phyloP scores from a whole-genome alignment of 805 yeast genomes.

The Yarrowia alimentaria region DNA sequence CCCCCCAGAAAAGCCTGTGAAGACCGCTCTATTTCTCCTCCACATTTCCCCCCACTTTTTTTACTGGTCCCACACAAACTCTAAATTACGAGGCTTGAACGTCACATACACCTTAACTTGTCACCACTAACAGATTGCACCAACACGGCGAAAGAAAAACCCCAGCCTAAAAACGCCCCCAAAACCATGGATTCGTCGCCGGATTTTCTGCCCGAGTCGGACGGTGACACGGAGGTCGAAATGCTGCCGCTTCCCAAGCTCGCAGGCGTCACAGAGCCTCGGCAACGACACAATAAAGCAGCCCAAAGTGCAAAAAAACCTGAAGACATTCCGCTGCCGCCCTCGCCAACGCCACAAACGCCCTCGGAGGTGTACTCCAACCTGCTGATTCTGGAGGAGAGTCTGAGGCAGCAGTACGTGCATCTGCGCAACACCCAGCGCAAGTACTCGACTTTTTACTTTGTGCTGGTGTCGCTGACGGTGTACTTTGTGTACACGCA shows the following conservation, averaged over 20 bases:
- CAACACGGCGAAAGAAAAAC: too few relatives aligned
- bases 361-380: slow-evolving; percentile 68
- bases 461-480: slow-evolving; percentile 35
- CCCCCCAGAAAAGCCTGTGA: too few relatives aligned
- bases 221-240: slow-evolving; percentile 24
- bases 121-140: too few relatives aligned
- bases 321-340: slow-evolving; percentile 11
- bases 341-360: slow-evolving; percentile 29
- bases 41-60: too few relatives aligned
- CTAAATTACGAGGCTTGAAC: too few relatives aligned
- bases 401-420: slow-evolving; percentile 75
- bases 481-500: slow-evolving; percentile 38
- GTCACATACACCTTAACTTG: too few relatives aligned
- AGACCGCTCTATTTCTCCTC: too few relatives aligned
- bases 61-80: neutral
- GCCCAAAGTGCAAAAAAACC: neutral
- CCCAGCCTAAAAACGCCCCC: neutral
- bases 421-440: slow-evolving; percentile 65
- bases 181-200: neutral
- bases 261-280: slow-evolving; percentile 9
- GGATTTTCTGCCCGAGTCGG: slow-evolving; percentile 18
- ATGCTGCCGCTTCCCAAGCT: slow-evolving; percentile 4
- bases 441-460: slow-evolving; percentile 56
- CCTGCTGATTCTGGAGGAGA: slow-evolving; percentile 79
- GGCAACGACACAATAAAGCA: slow-evolving; percentile 14